Base-by-base conservation (phyloP, 179 eudicot genomes). In the Sideroxylon spinosum region DNA sequence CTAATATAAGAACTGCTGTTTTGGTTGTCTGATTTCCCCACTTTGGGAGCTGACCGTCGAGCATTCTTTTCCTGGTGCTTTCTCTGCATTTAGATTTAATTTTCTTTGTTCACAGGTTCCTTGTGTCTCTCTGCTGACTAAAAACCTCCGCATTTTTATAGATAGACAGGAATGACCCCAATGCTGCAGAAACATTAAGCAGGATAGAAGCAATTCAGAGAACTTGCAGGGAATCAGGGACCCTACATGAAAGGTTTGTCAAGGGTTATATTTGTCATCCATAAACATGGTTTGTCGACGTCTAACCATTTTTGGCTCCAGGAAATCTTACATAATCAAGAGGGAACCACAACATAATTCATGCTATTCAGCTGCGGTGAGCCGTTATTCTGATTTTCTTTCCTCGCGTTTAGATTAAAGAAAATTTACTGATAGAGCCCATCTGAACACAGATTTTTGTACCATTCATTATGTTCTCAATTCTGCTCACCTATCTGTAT, bases 91-190 rank as follows among this genome's bases (percentile, higher is more conserved):
- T 37, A 37, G 44, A 37, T 37, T 37, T 37, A 3, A 37, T 37
- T 37, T 37, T 37, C 44, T 37, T 37, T 37, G 44, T 37, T 37
- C 44, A 37, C 3, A 37, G 44, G 44, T 37, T 46, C n/a, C 6
- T 22, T 2, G 12, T 20, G 11, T 64, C 13, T 56, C 22, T 56
- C 14, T 26, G 46, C 13, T 56, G 19, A 44, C 44, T 37, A 4
- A 52, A 75, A 16, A 2, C 64, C 79, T 67, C 70, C 75, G 44
- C 71, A 23, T 57, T 76, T 37, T 37, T 64, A 11, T 78, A 95
- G 98, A 88, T 95, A 61, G 90, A 91, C 77, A 81, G 82, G 76
- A 86, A 53, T 73, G 97, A 93, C 83, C 97, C 98, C 60, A 93
- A 90, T 85, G 93, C 97, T 22, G 74, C 73, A 67, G 87, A 83